These are phyloP conservation scores for Colletotrichum orchidophilum DNA, from an alignment of 2,329 filamentous ascomycete species.

Conservation along the genomic window DNA sequence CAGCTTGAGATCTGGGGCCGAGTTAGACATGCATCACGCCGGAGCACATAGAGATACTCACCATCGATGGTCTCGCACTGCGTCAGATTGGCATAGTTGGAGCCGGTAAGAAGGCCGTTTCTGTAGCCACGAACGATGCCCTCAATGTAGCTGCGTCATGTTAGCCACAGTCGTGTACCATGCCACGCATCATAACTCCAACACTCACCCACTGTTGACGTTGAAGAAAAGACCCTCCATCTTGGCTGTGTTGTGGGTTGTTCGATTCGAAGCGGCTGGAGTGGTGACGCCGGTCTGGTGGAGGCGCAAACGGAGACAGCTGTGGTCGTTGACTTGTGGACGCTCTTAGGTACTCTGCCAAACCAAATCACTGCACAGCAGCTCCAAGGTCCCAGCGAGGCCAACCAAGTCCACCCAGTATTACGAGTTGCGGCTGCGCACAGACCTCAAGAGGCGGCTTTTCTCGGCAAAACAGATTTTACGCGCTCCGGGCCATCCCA, in stretches of 20 bases:
- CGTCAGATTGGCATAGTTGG: constrained; percentile 94
- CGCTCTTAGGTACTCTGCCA: background rate
- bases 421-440: constrained; percentile 24
- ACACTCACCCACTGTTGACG: constrained; percentile 83
- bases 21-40: constrained; percentile 27
- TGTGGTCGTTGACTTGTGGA: constrained; percentile 24
- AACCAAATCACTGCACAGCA: constrained; percentile 15
- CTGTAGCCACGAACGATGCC: constrained; percentile 97
- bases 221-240: constrained; percentile 98
- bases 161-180: constrained; percentile 30
- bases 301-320: constrained; percentile 30
- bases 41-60: constrained; percentile 50
- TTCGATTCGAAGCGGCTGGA: constrained; percentile 4
- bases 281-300: constrained; percentile 30
- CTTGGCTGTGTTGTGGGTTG: constrained; percentile 25
- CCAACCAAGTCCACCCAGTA: constrained; percentile 10
- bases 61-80: constrained; percentile 99
- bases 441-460: background rate
- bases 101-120: constrained; percentile 87
- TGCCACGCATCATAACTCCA: constrained; percentile 13
- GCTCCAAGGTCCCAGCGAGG: constrained; percentile 25
- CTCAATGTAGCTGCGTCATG: constrained; percentile 82
- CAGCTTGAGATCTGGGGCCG: constrained; percentile 84
- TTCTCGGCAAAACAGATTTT: constrained; percentile 29
- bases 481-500: constrained; percentile 31